A percentile compares a stretch with the other conserved stretches of the same genome.
These are phyloP conservation scores for Circinella minor DNA, from an alignment of 371 early-diverging fungal genomes.

Conservation along the genomic window DNA sequence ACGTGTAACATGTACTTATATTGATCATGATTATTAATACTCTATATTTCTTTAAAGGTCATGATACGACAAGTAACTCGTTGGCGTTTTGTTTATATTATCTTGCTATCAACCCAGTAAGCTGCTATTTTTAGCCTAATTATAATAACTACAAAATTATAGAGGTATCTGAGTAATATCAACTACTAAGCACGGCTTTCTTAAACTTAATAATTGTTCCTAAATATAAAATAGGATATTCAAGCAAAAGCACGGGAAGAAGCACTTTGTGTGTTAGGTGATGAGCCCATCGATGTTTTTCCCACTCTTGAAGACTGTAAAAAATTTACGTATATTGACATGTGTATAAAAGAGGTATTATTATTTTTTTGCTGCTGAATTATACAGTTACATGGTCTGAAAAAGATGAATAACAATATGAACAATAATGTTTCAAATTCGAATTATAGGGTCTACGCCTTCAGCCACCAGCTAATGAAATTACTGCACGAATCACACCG, in stretches of 20 bases:
- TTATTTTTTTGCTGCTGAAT: not conserved
- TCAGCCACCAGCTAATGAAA: slow-evolving; percentile 10
- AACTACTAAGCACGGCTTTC: too few relatives aligned
- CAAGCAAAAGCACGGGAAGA: slow-evolving; percentile 32
- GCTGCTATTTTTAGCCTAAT: slow-evolving; percentile 4
- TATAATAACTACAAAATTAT: slow-evolving; percentile 3
- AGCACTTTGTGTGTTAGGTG: slow-evolving; percentile 16
- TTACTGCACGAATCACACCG: slow-evolving; percentile 9
- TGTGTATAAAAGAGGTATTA: slow-evolving; percentile 29
- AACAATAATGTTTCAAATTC: too few relatives aligned
- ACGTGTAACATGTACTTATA: not conserved
- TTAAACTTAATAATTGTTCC: not conserved
- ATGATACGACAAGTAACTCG: slow-evolving; percentile 26
- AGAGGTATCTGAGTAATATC: too few relatives aligned
- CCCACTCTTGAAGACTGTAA: slow-evolving; percentile 28
- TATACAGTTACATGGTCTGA: too few relatives aligned
- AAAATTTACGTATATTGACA: slow-evolving; percentile 24
- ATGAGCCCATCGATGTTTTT: slow-evolving; percentile 27
- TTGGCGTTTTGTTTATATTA: slow-evolving; percentile 23
- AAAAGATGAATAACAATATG: too few relatives aligned
- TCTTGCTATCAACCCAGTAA: slow-evolving; percentile 22
- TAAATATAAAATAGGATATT: slow-evolving; percentile 10
- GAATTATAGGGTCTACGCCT: slow-evolving; percentile 30
- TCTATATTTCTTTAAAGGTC: slow-evolving; percentile 18
- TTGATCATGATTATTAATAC: not conserved